Conservation (phyloP, 1,284 basidiomycete genomes). For the Inonotus hispidus region DNA sequence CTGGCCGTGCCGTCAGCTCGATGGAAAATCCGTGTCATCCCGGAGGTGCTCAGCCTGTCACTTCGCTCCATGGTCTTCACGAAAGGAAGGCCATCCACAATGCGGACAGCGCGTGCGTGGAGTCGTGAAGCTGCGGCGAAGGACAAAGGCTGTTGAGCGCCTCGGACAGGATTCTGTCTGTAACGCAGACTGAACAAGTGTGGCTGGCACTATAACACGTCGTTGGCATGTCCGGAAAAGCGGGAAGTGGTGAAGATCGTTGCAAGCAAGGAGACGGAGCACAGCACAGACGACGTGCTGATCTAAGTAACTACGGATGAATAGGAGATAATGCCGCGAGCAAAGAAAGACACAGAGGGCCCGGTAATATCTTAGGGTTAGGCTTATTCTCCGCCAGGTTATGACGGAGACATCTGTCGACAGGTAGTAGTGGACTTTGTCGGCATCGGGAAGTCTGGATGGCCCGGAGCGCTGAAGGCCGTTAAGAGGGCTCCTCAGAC, state of each 20-base stretch:
- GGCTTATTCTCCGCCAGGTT: constrained; percentile 6
- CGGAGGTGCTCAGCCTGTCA: constrained; percentile 8
- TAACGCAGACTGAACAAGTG: neutral
- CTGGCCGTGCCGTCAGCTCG: neutral
- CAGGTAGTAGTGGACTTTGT: neutral
- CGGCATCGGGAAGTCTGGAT: neutral
- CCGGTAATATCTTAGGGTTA: constrained; percentile 13
- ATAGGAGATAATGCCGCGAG: neutral
- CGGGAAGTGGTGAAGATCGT: neutral
- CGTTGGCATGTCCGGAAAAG: constrained; percentile 8
- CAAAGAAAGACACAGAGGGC: constrained; percentile 7
- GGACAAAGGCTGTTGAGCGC: neutral
- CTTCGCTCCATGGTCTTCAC: neutral
- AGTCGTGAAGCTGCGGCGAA: neutral
- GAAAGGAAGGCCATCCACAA: neutral
- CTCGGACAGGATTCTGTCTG: constrained; percentile 13
- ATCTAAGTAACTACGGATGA: neutral
- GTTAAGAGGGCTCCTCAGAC: constrained; percentile 5
- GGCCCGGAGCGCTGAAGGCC: constrained; percentile 16
- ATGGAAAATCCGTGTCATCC: constrained; percentile 11
- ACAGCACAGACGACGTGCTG: neutral
- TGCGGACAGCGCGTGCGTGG: neutral
- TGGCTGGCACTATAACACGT: neutral
- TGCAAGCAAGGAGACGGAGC: neutral
- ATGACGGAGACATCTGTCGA: constrained; percentile 2